Conservation (phyloP, 345 rosid genomes). For the Physaria fendleri region DNA sequence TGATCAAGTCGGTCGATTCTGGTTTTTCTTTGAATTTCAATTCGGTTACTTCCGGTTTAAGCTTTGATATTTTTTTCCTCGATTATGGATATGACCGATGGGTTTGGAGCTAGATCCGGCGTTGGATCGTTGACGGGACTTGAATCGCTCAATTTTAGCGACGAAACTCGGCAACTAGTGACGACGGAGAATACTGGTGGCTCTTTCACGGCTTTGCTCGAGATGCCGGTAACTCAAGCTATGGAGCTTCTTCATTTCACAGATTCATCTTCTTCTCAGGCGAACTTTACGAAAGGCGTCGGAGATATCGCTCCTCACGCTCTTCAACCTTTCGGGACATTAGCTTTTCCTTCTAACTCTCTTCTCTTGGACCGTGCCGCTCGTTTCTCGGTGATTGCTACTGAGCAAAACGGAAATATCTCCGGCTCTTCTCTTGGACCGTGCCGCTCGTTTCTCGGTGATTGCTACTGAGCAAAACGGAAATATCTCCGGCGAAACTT, state of each 20-base stretch:
- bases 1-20: conserved; percentile 9
- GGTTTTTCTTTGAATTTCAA: background rate
- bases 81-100: conserved; percentile 42
- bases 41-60: conserved; percentile 26
- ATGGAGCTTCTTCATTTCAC: conserved; percentile 57
- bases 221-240: conserved; percentile 55
- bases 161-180: too few relatives aligned
- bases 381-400: conserved; percentile 27
- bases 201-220: conserved; percentile 65
- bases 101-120: conserved; percentile 44
- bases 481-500: conserved; percentile 24
- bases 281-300: conserved; percentile 11
- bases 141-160: too few relatives aligned
- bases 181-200: conserved; percentile 39
- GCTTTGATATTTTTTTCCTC: conserved; percentile 23
- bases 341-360: conserved; percentile 24
- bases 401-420: conserved; percentile 26
- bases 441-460: conserved; percentile 29
- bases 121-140: conserved; percentile 26
- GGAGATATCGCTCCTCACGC: conserved; percentile 21
- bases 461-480: conserved; percentile 28
- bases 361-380: conserved; percentile 32
- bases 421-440: conserved; percentile 33
- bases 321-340: conserved; percentile 11
- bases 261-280: conserved; percentile 31